These are phyloP conservation scores for Aegilops umbellulata DNA, from an alignment of 176 grass and related monocot species.

Conservation along the genomic window DNA sequence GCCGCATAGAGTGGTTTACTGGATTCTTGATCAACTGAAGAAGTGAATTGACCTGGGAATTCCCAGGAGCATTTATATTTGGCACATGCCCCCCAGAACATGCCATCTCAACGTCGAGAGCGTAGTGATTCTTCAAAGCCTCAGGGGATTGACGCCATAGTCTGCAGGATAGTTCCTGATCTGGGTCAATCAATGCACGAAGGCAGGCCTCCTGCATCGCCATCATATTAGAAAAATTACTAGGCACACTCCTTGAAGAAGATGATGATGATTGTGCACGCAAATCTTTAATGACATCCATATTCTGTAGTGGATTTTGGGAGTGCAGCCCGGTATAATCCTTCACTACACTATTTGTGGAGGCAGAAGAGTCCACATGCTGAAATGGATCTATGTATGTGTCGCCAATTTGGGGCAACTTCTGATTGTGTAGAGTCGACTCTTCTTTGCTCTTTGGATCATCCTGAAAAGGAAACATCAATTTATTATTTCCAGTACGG, in stretches of 20 bases:
- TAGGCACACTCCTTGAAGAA: background rate
- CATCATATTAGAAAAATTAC: background rate
- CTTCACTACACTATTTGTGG: background rate
- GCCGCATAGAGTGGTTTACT: background rate
- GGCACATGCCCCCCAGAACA: background rate
- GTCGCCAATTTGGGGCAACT: background rate
- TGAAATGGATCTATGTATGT: background rate
- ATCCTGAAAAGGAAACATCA: background rate
- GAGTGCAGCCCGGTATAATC: background rate
- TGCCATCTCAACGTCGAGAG: background rate
- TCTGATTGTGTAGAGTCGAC: background rate
- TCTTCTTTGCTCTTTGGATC: background rate
- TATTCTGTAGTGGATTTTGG: background rate
- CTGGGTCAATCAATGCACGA: background rate
- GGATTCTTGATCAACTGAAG: conserved; percentile 3
- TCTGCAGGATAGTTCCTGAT: background rate
- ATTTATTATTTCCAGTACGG: background rate
- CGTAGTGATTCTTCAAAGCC: background rate
- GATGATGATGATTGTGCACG: background rate
- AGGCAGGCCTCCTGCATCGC: background rate
- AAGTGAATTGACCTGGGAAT: background rate
- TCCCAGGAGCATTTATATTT: background rate
- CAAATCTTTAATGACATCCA: background rate
- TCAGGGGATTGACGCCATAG: background rate
- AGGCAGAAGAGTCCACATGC: background rate